Evolutionary conservation across 192 early-diverging fungal species (phyloP).

Genomic region (Rhizoclosmatium sp.): DNA sequence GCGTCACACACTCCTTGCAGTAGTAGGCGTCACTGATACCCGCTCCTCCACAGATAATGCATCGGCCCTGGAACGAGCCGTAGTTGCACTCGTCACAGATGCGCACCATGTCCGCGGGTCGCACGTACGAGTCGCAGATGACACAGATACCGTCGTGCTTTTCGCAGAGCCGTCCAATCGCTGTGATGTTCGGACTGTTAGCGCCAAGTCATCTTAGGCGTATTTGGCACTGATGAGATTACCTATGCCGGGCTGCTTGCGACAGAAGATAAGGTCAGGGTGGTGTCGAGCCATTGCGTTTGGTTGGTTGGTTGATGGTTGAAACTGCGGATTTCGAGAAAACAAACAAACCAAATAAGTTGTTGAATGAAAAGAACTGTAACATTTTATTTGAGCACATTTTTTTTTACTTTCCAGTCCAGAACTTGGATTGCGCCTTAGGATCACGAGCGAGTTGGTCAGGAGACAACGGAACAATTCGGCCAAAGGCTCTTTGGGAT

Average conservation of each 20-base stretch:
- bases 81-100: constrained; percentile 98
- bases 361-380: too few relatives aligned
- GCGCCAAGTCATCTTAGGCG: background rate
- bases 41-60: constrained; percentile 87
- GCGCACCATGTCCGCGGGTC: constrained; percentile 86
- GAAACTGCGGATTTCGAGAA: too few relatives aligned
- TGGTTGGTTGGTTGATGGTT: background rate
- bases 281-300: constrained; percentile 55
- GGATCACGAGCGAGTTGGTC: constrained; percentile 29
- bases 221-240: constrained; percentile 14
- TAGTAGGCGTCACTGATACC: constrained; percentile 96
- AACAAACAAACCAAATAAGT: too few relatives aligned
- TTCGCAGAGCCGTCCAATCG: constrained; percentile 85
- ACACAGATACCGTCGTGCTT: constrained; percentile 93
- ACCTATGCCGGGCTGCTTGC: constrained; percentile 92
- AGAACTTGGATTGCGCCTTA: constrained; percentile 20
- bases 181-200: constrained; percentile 45
- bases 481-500: background rate
- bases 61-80: constrained; percentile 87
- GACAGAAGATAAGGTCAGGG: constrained; percentile 91
- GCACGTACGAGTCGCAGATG: constrained; percentile 95
- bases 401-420: constrained; percentile 22
- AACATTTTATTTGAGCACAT: background rate
- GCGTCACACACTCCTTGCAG: constrained; percentile 87
- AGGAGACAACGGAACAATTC: constrained; percentile 15